Base-by-base conservation (phyloP, 129 eudicot species). In the Kitagawia praeruptora region DNA sequence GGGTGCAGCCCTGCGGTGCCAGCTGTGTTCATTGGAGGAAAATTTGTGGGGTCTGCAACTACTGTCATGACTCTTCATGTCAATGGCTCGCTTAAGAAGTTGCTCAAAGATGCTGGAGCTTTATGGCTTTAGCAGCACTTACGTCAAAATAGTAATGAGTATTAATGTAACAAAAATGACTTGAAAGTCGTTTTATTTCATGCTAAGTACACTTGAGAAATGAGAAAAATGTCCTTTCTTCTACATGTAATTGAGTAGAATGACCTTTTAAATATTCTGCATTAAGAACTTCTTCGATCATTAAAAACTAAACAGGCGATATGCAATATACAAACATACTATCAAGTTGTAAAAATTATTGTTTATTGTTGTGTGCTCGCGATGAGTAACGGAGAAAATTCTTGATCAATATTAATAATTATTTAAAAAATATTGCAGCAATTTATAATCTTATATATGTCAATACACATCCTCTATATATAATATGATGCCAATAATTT, bases 71-170 rank as follows among this genome's bases (percentile, higher is more conserved):
- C 85, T 37, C 89, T 85, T 41, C 92, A 86, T 23, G 81, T 86
- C 39, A 80, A 76, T 78, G 87, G 87, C 0, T 47, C 89, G 1
- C 83, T 86, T 9, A 83, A 81, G 81, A 75, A 69, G 53, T 78
- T 86, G 87, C 87, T 86, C 37, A 84, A 83, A 76, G 87, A 81
- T 49, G 89, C 89, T 58, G 89, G 87, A 77, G 89, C 89, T 38
- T n/a, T 86, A 15, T 83, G 89, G 89, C 87, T 86, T 42, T 86
- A 70, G 53, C 72, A 56, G 76, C n/a, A 31, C 74, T 4, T 37
- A 6, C 9, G 69, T 10, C 69, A 25, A 61, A 11, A 25, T 0
- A n/a, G 34, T 25, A 9, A 25, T 25, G 69, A 25, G 11, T 4
- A 2, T 21, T 61, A 61, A 61, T 61, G 69, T 61, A n/a, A 61